Conservation (phyloP, 2,329 filamentous ascomycete genomes). For the Hirsutella thompsonii region DNA sequence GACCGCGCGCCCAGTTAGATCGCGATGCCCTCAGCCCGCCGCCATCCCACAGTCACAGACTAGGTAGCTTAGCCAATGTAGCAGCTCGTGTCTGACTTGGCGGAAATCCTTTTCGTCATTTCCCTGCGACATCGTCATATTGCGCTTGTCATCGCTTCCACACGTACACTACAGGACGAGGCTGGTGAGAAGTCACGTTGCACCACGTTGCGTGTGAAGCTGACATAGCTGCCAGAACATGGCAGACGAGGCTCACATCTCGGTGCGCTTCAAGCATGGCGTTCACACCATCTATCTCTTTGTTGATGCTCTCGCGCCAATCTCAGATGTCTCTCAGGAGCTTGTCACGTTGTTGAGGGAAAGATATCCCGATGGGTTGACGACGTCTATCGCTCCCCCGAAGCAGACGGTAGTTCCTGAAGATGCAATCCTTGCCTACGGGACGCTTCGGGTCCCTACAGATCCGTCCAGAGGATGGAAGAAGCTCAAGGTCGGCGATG, state of each 20-base stretch:
- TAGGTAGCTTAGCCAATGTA: no score
- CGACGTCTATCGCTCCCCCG: slow-evolving; percentile 16
- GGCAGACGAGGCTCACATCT: slow-evolving; percentile 39
- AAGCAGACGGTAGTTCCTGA: slow-evolving; percentile 25
- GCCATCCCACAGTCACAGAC: no score
- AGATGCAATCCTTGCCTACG: slow-evolving; percentile 32
- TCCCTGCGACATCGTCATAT: no score
- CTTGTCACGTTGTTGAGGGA: slow-evolving; percentile 46
- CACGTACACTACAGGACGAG: no score
- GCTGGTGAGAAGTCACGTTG: background rate
- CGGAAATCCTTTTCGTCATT: no score
- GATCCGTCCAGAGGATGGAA: slow-evolving; percentile 38
- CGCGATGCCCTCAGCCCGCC: background rate
- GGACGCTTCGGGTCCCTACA: slow-evolving; percentile 26
- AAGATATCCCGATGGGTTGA: slow-evolving; percentile 41
- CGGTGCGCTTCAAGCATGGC: slow-evolving; percentile 61
- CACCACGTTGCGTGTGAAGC: slow-evolving; percentile 3
- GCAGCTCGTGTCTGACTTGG: no score
- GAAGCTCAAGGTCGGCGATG: slow-evolving; percentile 23
- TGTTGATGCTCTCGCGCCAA: slow-evolving; percentile 42
- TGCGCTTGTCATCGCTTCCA: background rate
- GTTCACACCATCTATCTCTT: slow-evolving; percentile 59
- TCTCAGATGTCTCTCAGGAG: slow-evolving; percentile 42
- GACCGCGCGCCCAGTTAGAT: background rate
- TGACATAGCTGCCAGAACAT: slow-evolving; percentile 2